Percentiles rank a stretch among this genome's conserved stretches.
phyloP scores from a whole-genome alignment of 2,329 filamentous ascomycete genomes.

The Phoma sp. region DNA sequence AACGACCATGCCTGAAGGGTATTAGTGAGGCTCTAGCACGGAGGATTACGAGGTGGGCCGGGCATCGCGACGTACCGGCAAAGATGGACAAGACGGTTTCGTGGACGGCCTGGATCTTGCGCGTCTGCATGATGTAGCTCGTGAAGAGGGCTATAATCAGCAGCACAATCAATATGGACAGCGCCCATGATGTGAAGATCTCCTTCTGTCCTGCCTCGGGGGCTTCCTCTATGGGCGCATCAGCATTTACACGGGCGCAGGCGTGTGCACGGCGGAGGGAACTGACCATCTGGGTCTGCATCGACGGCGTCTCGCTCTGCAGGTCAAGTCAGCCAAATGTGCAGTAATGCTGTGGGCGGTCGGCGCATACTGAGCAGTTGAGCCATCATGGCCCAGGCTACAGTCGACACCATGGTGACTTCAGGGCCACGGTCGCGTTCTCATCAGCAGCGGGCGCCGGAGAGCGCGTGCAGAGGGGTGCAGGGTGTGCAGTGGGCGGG shows the following conservation, averaged over 20 bases:
- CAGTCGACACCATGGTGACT: conserved; percentile 49
- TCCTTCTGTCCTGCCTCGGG: conserved; percentile 90
- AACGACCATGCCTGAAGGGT: conserved; percentile 82
- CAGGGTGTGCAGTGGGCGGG: conserved; percentile 3
- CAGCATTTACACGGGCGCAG: conserved; percentile 38
- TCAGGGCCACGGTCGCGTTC: conserved; percentile 38
- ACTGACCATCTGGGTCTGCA: conserved; percentile 56
- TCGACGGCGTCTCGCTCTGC: conserved; percentile 55
- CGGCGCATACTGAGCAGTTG: conserved; percentile 50
- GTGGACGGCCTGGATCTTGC: conserved; percentile 96
- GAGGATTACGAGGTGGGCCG: conserved; percentile 24
- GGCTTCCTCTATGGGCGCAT: conserved; percentile 59
- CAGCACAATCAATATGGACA: conserved; percentile 95
- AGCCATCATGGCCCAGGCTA: conserved; percentile 44
- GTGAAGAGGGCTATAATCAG: conserved; percentile 95
- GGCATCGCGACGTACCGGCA: conserved; percentile 67
- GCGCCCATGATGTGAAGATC: conserved; percentile 93
- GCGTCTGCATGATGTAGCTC: conserved; percentile 95
- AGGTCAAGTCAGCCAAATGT: conserved; percentile 31
- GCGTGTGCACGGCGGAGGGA: conserved; percentile 18
- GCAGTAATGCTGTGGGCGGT: background rate
- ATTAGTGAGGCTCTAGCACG: conserved; percentile 35
- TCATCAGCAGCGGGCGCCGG: conserved; percentile 25
- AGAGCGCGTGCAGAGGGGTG: conserved; percentile 12
- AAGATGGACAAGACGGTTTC: conserved; percentile 99